These are phyloP conservation scores for Tolypocladium album DNA, from an alignment of 2,329 filamentous ascomycete genomes.

Conservation along the genomic window DNA sequence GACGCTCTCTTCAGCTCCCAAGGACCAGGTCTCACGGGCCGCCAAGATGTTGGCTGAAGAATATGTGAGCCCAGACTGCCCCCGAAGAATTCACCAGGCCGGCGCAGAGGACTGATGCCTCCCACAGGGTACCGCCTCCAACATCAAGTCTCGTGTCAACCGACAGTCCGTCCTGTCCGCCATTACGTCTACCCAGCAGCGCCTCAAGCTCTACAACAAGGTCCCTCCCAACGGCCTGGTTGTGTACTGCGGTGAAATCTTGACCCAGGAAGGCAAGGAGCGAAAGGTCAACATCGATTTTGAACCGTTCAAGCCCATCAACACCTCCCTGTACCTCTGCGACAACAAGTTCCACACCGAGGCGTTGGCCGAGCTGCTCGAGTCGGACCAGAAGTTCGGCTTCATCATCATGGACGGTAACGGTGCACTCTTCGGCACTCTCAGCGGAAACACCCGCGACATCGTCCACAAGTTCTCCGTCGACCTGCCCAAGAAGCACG, in stretches of 20 bases:
- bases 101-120: conserved; percentile 8
- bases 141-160: conserved; percentile 99
- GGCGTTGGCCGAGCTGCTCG: conserved; percentile 88
- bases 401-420: conserved; percentile 99
- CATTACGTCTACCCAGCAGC: conserved; percentile 98
- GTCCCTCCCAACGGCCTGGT: conserved; percentile 96
- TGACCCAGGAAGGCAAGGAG: conserved; percentile 97
- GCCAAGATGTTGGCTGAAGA: conserved; percentile 99
- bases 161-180: conserved; percentile 94
- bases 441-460: conserved; percentile 95
- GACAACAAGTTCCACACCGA: conserved; percentile 99
- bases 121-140: conserved; percentile 81
- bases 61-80: conserved; percentile 53
- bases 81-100: not conserved
- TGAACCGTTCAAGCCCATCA: conserved; percentile 99
- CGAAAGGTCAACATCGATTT: conserved; percentile 99
- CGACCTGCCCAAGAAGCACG: conserved; percentile 99
- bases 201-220: conserved; percentile 98
- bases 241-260: conserved; percentile 99
- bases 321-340: conserved; percentile 97
- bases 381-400: conserved; percentile 98
- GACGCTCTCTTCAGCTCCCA: conserved; percentile 55
- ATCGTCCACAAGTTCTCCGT: conserved; percentile 97
- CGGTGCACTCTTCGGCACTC: conserved; percentile 89
- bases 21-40: conserved; percentile 92